Conservation (phyloP, 169 alveolate species). For the Perkinsus marinus region DNA sequence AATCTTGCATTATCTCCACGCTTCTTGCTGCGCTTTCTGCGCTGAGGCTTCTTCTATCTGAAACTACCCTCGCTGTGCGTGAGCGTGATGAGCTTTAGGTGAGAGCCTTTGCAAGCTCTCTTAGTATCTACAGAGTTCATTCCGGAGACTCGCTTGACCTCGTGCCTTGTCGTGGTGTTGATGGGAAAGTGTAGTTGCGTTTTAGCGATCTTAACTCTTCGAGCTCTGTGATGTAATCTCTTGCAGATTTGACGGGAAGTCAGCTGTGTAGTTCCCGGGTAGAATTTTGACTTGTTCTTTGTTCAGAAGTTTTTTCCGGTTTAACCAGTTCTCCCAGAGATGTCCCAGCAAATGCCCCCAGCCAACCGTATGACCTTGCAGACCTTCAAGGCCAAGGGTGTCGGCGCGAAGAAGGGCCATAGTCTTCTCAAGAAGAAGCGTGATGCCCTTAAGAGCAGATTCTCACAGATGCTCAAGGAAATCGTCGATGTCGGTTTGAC, state of each 20-base stretch:
- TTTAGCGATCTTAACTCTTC: too few relatives aligned
- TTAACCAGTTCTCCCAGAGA: not conserved
- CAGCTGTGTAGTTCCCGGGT: too few relatives aligned
- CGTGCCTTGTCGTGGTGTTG: too few relatives aligned
- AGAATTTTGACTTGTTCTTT: too few relatives aligned
- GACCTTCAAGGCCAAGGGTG: conserved; percentile 18
- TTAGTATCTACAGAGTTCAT: too few relatives aligned
- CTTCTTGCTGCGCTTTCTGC: not conserved
- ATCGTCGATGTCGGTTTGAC: conserved; percentile 26
- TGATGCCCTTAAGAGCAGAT: conserved; percentile 62
- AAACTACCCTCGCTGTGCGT: too few relatives aligned
- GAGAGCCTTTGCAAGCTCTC: too few relatives aligned
- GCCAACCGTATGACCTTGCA: conserved; percentile 24
- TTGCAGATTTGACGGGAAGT: too few relatives aligned
- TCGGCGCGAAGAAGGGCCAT: conserved; percentile 68
- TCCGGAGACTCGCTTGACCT: too few relatives aligned
- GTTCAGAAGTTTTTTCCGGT: not conserved
- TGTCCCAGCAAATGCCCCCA: conserved; percentile 3
- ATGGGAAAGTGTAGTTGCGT: too few relatives aligned
- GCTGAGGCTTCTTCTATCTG: not conserved
- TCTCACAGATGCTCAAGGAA: conserved; percentile 51
- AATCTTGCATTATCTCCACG: not conserved
- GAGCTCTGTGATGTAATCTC: too few relatives aligned
- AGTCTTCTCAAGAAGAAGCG: conserved; percentile 62
- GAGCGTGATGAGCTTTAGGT: too few relatives aligned